Evolutionary conservation across 345 rosid species (phyloP), one percentile per base, ranked within the genome.

Genomic region (Nasturtium officinale): DNA sequence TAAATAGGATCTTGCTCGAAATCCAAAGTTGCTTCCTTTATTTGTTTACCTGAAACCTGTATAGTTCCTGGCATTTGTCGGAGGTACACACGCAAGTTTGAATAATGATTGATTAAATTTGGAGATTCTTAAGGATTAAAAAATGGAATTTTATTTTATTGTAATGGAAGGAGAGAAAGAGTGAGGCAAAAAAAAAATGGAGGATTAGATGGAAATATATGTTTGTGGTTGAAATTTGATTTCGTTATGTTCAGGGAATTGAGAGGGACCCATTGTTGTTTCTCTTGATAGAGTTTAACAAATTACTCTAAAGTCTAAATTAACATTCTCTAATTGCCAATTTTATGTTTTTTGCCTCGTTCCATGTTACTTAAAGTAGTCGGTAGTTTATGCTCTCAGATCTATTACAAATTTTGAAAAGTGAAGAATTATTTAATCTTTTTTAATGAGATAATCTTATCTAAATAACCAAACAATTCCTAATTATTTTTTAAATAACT

Each of bases 41-140:
- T 4, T 35, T 26, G 58, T 51, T 47, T 82, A 91, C 97, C 97
- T 87, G 95, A 87, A 74, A 94, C 91, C 76, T 85, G 85, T 79
- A 91, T 89, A 77, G 86, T 83, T 78, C 98, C 98, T 65, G 98
- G 98, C 98, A 94, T 94, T 71, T 40, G 61, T 56, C 67, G 57
- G 21, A 54, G 9, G 71, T 52, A 46, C 65, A 30, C 45, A 37
- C 67, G 66, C 60, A 65, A n/a, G 53, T 8, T 23, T 30, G 38
- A 35, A 46, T 37, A 32, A 20, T 35, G 46, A 65, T 57, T 30
- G 3, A 20, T 30, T 16, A 37, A 60, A 9, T 63, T 66, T 50
- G 46, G 26, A 60, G 23, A 3, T 12, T 53, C 21, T 54, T 18
- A 15, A 3, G 40, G 17, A 12, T 35, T 18, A 9, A 18, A 35